Evolutionary conservation across 192 early-diverging fungal species (phyloP).

Genomic region (Umbelopsis ramanniana): DNA sequence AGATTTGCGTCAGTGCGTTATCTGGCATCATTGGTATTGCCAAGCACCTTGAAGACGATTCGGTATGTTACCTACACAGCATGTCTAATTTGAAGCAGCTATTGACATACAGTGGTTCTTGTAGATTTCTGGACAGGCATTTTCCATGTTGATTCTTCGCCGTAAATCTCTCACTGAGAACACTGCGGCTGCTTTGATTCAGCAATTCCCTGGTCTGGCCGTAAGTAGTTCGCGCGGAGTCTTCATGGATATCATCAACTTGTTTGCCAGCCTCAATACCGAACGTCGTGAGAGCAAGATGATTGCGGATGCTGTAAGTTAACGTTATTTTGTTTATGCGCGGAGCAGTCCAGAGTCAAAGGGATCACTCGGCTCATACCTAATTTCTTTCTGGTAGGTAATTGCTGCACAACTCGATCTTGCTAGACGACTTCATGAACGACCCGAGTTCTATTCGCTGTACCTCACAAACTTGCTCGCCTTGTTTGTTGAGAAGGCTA

Average conservation of each 20-base stretch:
- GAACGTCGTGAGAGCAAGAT: slow-evolving; percentile 38
- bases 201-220: slow-evolving; percentile 65
- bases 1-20: slow-evolving; percentile 57
- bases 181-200: slow-evolving; percentile 55
- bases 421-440: slow-evolving; percentile 49
- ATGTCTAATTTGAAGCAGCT: neutral
- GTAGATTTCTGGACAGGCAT: slow-evolving; percentile 62
- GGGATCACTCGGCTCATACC: neutral
- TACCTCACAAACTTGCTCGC: slow-evolving; percentile 57
- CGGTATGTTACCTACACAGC: slow-evolving; percentile 35
- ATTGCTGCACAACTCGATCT: slow-evolving; percentile 47
- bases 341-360: too few relatives aligned
- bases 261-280: slow-evolving; percentile 52
- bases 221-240: slow-evolving; percentile 53
- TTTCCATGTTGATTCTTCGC: slow-evolving; percentile 68
- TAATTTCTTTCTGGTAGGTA: slow-evolving; percentile 42
- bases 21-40: slow-evolving; percentile 58
- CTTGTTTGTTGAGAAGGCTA: slow-evolving; percentile 66
- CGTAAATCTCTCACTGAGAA: slow-evolving; percentile 55
- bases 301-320: slow-evolving; percentile 53
- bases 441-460: slow-evolving; percentile 59
- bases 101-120: neutral
- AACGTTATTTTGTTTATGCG: neutral
- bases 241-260: slow-evolving; percentile 64
- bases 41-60: slow-evolving; percentile 56